Evolutionary conservation across 139 green algal genomes (phyloP).

Genomic region (Gonium pectorale): DNA sequence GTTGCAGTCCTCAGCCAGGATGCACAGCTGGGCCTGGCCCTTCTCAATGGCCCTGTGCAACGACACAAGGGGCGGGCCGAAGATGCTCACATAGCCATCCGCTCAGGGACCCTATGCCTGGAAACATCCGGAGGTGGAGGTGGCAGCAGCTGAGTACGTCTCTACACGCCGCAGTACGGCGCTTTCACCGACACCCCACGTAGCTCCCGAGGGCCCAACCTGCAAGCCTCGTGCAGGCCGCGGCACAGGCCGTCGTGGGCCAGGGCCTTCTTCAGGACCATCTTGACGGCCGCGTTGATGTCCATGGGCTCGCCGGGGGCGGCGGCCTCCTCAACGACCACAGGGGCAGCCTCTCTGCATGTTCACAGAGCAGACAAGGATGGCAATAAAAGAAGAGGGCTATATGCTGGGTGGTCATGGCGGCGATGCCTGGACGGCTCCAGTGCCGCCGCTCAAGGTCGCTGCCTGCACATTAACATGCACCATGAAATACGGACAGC

Average conservation of each 20-base stretch:
- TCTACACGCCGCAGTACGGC: too few relatives aligned
- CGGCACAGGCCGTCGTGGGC: conserved; percentile 95
- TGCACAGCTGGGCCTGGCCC: conserved; percentile 88
- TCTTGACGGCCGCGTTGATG: conserved; percentile 93
- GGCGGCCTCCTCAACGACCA: conserved; percentile 65
- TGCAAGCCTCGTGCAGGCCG: conserved; percentile 92
- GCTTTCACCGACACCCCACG: too few relatives aligned
- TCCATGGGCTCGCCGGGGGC: conserved; percentile 95
- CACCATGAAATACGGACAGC: too few relatives aligned
- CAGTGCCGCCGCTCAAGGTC: too few relatives aligned
- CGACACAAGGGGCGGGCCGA: too few relatives aligned
- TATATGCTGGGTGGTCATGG: too few relatives aligned
- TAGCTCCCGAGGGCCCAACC: not conserved
- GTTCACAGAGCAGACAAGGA: not conserved
- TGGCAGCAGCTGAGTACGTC: too few relatives aligned
- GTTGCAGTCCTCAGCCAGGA: conserved; percentile 99
- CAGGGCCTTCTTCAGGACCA: conserved; percentile 98
- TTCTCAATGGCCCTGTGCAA: conserved; percentile 69
- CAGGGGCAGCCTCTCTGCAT: conserved; percentile 71
- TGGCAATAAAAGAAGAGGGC: not conserved
- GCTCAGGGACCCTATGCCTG: too few relatives aligned
- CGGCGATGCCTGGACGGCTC: too few relatives aligned
- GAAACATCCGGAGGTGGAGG: too few relatives aligned
- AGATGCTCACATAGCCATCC: too few relatives aligned
- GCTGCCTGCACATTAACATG: too few relatives aligned